Conservation (phyloP, 176 grass and related monocot genomes). For the Hsuehochloa calcarea region DNA sequence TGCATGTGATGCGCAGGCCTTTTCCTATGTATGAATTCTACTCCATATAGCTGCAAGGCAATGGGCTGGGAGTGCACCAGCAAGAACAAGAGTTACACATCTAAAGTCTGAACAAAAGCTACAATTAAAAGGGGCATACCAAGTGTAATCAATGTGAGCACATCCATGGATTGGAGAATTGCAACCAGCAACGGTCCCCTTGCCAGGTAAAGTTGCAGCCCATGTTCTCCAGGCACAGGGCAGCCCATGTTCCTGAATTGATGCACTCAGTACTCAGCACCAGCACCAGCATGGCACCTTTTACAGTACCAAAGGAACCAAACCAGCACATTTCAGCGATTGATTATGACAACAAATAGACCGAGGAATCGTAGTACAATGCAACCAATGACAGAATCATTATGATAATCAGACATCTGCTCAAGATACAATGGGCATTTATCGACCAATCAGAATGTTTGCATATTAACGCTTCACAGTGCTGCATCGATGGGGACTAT, state of each 20-base stretch:
- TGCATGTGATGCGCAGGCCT: background rate
- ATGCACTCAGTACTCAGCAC: slow-evolving; percentile 4
- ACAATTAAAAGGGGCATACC: background rate
- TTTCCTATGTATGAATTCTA: background rate
- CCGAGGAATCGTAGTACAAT: background rate
- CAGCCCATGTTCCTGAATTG: slow-evolving; percentile 20
- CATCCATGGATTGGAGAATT: slow-evolving; percentile 2
- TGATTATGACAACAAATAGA: background rate
- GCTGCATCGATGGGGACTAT: background rate
- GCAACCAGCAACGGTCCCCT: background rate
- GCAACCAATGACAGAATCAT: background rate
- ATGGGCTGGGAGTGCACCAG: background rate
- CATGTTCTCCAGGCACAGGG: slow-evolving; percentile 39
- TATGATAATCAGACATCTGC: background rate
- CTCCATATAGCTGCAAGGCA: background rate
- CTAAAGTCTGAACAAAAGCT: slow-evolving; percentile 2
- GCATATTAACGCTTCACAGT: background rate
- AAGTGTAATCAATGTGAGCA: slow-evolving; percentile 30
- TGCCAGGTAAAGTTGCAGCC: slow-evolving; percentile 14
- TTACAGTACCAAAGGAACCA: slow-evolving; percentile 5
- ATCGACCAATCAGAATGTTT: background rate
- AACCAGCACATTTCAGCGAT: background rate
- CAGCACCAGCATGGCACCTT: slow-evolving; percentile 23
- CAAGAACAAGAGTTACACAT: background rate
- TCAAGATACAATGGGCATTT: background rate